Evolutionary conservation across 345 rosid genomes (phyloP).

Genomic region (Linum lewisii): DNA sequence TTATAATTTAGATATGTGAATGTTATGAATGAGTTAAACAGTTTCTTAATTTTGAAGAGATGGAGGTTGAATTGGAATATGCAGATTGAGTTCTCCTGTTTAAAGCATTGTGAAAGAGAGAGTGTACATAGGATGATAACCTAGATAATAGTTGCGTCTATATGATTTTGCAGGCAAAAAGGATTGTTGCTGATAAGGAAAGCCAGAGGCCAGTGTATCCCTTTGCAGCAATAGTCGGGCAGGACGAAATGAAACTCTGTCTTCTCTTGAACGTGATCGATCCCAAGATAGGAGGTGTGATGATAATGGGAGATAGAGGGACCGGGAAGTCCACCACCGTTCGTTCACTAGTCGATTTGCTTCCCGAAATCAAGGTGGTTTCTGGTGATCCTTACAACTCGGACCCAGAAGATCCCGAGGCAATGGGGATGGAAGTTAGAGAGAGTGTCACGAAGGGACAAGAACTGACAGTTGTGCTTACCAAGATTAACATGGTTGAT

Average conservation of each 20-base stretch:
- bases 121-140: no score
- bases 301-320: slow-evolving; percentile 98
- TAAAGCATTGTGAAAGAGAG: background rate
- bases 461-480: slow-evolving; percentile 29
- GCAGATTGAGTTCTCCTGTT: no score
- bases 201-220: slow-evolving; percentile 86
- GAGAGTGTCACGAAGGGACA: slow-evolving; percentile 53
- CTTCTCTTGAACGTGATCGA: slow-evolving; percentile 86
- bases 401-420: slow-evolving; percentile 81
- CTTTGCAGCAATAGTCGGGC: slow-evolving; percentile 90
- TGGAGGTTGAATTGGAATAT: no score
- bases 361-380: slow-evolving; percentile 79
- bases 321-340: slow-evolving; percentile 89
- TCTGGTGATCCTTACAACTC: slow-evolving; percentile 89
- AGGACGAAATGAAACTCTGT: slow-evolving; percentile 95
- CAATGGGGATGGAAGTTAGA: slow-evolving; percentile 86
- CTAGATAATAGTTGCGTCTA: no score
- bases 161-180: slow-evolving; percentile 47
- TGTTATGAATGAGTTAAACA: no score
- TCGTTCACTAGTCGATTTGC: slow-evolving; percentile 80
- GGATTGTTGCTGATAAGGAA: slow-evolving; percentile 46
- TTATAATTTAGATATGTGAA: no score
- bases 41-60: no score
- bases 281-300: slow-evolving; percentile 93
- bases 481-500: slow-evolving; percentile 92